These are phyloP conservation scores for Fennellomyces sp. DNA, from an alignment of 371 early-diverging fungal species.

Conservation along the genomic window DNA sequence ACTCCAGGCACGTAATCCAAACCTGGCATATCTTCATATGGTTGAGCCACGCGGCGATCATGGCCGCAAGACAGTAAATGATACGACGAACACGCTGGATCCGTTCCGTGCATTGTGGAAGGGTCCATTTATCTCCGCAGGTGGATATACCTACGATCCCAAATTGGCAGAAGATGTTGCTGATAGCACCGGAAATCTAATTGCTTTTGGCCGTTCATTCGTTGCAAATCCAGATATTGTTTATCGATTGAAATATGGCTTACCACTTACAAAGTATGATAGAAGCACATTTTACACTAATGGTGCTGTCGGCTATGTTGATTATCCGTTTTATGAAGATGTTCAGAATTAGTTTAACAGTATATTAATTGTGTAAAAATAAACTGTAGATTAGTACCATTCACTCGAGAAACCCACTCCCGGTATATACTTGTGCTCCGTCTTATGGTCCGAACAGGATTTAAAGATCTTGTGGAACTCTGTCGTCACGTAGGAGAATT, in stretches of 20 bases:
- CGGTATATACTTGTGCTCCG: too few species aligned
- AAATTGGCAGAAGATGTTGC: constrained; percentile 15
- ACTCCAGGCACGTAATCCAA: constrained; percentile 21
- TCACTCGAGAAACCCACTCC: too few species aligned
- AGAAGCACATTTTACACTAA: constrained; percentile 22
- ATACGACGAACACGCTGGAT: constrained; percentile 14
- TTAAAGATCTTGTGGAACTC: too few species aligned
- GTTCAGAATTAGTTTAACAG: too few species aligned
- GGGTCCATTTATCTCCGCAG: constrained; percentile 28
- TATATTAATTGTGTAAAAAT: too few species aligned
- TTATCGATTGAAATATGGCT: constrained; percentile 23
- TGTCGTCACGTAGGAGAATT: too few species aligned
- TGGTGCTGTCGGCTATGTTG: constrained; percentile 17
- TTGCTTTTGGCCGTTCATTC: constrained; percentile 33
- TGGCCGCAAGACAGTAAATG: constrained; percentile 3
- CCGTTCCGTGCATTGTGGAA: constrained; percentile 33
- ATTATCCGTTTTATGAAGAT: constrained; percentile 38
- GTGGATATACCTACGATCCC: constrained; percentile 22
- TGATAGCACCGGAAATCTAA: constrained; percentile 24
- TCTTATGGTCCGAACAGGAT: too few species aligned
- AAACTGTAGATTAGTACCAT: too few species aligned
- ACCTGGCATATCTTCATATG: constrained; percentile 34
- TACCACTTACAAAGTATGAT: constrained; percentile 23
- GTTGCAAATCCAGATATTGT: constrained; percentile 40
- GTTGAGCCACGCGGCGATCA: constrained; percentile 28